Base-by-base conservation (phyloP, 306 rosid genomes). In the Cicer arietinum region DNA sequence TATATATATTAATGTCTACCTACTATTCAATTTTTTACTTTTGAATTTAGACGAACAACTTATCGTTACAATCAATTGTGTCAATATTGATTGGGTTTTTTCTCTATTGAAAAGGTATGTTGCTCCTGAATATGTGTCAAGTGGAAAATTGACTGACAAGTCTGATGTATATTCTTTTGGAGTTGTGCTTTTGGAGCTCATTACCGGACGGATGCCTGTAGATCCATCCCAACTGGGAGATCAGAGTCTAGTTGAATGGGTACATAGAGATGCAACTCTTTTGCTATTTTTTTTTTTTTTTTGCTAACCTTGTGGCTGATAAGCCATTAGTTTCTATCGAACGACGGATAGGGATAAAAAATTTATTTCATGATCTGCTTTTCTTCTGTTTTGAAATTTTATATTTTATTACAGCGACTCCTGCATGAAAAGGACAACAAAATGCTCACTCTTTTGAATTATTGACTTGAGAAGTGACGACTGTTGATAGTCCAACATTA, bases 41-140 rank as follows among this genome's bases (percentile, higher is more conserved):
- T 45, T 54, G 46, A 50, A 8, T 57, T 8, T 13, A 63, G 58
- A 77, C 56, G 20, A 57, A 11, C 51, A 42, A 66, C 42, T 41
- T 40, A 67, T 48, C 44, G 8, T 10, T 16, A 6, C 42, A 68
- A 40, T 35, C 37, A n/a, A 17, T 35, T 7, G 35, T 57, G 40
- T 63, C 12, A 68, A 54, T 60, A 56, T 56, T 73, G 70, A 52
- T 73, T 30, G 6, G 22, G 7, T 57, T 22, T 18, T 40, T 10
- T 43, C 10, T 45, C 9, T 59, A 10, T 77, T 66, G 22, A 84
- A 84, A 84, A 94, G 97, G 82, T 94, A 94, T 77, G 81, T 94
- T 77, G 97, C 98, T 75, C 98, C 98, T 53, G 98, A 94, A 85
- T 94, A 94, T 76, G 98, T 94, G 18, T 91, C 96, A 37, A 94